Conservation (phyloP, 768 basidiomycete genomes). For the Hygrophoropsis aurantiaca region DNA sequence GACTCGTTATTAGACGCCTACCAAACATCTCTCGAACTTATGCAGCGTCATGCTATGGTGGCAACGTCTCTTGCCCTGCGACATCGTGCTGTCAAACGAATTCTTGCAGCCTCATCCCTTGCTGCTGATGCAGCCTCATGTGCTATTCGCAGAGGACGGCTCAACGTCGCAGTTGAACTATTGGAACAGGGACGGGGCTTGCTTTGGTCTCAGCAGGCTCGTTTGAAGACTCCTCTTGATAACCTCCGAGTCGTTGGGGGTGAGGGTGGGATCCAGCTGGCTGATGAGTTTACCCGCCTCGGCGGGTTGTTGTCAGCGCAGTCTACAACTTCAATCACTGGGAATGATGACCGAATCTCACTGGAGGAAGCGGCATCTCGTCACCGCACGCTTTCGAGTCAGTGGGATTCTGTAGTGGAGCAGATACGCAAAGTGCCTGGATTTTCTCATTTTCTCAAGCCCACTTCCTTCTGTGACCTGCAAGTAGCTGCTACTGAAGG, state of each 20-base stretch:
- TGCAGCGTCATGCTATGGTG: neutral
- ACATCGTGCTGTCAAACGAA: neutral
- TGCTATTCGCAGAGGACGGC: constrained; percentile 11
- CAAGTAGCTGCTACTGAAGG: constrained; percentile 22
- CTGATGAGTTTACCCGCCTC: constrained; percentile 23
- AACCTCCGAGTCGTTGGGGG: constrained; percentile 13
- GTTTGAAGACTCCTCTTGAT: constrained; percentile 23
- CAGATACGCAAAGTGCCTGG: constrained; percentile 23
- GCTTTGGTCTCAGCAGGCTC: constrained; percentile 27
- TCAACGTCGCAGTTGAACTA: constrained; percentile 23
- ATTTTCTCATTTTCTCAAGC: constrained; percentile 31
- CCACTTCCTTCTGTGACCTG: constrained; percentile 15
- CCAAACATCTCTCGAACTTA: constrained; percentile 2
- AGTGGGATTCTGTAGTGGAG: constrained; percentile 17
- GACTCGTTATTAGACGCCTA: constrained; percentile 2
- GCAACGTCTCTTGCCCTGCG: constrained; percentile 1
- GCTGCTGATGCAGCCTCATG: constrained; percentile 16
- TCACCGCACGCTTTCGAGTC: constrained; percentile 14
- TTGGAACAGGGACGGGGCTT: constrained; percentile 29
- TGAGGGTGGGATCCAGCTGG: constrained; percentile 16
- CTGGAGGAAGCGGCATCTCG: constrained; percentile 5
- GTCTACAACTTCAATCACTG: neutral
- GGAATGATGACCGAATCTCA: neutral
- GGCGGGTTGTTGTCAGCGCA: constrained; percentile 13
- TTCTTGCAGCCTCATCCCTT: neutral